phyloP scores from a whole-genome alignment of 306 rosid species.

The Pterocarpus santalinus region DNA sequence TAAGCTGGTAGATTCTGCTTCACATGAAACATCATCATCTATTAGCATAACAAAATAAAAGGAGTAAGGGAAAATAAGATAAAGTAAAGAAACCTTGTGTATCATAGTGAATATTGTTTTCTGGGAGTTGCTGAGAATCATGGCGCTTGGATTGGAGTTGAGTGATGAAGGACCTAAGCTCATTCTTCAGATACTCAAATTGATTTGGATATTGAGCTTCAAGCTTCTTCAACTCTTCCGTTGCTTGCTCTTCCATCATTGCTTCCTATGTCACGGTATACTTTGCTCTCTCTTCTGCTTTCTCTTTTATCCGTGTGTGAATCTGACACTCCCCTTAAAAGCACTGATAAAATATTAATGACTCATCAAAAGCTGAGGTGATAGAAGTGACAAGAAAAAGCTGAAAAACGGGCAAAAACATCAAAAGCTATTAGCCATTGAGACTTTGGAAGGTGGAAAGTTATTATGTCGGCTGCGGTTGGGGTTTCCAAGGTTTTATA shows the following conservation, averaged over 20 bases:
- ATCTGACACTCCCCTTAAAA: too few species aligned
- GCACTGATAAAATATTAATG: background rate
- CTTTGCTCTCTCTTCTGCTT: background rate
- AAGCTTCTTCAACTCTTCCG: slow-evolving; percentile 57
- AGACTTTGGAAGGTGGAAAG: slow-evolving; percentile 39
- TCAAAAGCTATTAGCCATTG: background rate
- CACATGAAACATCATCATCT: background rate
- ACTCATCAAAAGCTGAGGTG: slow-evolving; percentile 21
- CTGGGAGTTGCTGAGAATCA: slow-evolving; percentile 17
- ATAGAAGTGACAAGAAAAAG: slow-evolving; percentile 38
- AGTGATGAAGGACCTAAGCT: slow-evolving; percentile 60
- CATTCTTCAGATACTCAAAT: slow-evolving; percentile 55
- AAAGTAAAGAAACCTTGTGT: slow-evolving; percentile 56
- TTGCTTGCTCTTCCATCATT: slow-evolving; percentile 61
- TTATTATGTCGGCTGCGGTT: slow-evolving; percentile 41
- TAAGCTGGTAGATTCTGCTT: slow-evolving; percentile 60
- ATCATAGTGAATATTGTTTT: slow-evolving; percentile 32
- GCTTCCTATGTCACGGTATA: background rate
- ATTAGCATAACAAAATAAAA: background rate
- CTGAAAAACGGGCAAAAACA: slow-evolving; percentile 38
- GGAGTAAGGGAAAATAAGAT: background rate
- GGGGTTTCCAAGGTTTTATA: slow-evolving; percentile 24
- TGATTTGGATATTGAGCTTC: slow-evolving; percentile 64
- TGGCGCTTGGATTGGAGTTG: slow-evolving; percentile 47
- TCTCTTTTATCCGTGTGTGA: background rate